A percentile compares a stretch with the other conserved stretches of the same genome.
Conservation (phyloP, 2,329 filamentous ascomycete species). For the Aspergillus persii region DNA sequence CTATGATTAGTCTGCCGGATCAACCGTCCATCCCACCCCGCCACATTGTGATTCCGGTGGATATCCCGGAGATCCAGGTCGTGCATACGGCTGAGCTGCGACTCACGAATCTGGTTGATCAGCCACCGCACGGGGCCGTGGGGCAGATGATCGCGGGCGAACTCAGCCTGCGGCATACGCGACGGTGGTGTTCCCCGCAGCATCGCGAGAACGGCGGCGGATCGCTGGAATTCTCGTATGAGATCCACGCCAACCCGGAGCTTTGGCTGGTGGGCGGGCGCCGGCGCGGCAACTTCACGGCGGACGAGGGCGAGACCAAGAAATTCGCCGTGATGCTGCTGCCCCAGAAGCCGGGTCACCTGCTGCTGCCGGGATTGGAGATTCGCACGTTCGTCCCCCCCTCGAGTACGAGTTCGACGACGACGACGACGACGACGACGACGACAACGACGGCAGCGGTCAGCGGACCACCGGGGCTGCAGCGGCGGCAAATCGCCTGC, state of each 20-base stretch:
- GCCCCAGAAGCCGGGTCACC: conserved; percentile 72
- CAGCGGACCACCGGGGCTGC: conserved; percentile 19
- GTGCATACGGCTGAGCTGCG: conserved; percentile 67
- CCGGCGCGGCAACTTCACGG: conserved; percentile 71
- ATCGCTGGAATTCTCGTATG: conserved; percentile 75
- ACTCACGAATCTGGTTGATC: conserved; percentile 28
- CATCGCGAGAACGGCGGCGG: conserved; percentile 36
- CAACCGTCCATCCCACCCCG: conserved; percentile 45
- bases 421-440: not conserved
- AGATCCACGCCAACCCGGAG: conserved; percentile 70
- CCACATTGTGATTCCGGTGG: conserved; percentile 82
- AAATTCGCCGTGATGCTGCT: conserved; percentile 72
- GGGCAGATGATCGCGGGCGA: conserved; percentile 49
- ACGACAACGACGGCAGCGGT: not conserved
- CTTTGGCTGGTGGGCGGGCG: conserved; percentile 84
- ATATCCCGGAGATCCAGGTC: conserved; percentile 78
- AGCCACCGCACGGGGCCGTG: conserved; percentile 40
- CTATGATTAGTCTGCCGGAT: conserved; percentile 30
- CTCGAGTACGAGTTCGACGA: conserved; percentile 19
- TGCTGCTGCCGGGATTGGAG: conserved; percentile 77
- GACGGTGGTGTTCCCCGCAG: conserved; percentile 48
- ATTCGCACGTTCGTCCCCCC: conserved; percentile 62
- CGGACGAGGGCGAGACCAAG: conserved; percentile 45
- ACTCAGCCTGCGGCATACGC: conserved; percentile 53
- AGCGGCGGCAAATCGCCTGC: conserved; percentile 51